A percentile compares a stretch with the other conserved stretches of the same genome.
These are phyloP conservation scores for Lineolata rhizophorae DNA, from an alignment of 495 filamentous ascomycete species.

Conservation along the genomic window DNA sequence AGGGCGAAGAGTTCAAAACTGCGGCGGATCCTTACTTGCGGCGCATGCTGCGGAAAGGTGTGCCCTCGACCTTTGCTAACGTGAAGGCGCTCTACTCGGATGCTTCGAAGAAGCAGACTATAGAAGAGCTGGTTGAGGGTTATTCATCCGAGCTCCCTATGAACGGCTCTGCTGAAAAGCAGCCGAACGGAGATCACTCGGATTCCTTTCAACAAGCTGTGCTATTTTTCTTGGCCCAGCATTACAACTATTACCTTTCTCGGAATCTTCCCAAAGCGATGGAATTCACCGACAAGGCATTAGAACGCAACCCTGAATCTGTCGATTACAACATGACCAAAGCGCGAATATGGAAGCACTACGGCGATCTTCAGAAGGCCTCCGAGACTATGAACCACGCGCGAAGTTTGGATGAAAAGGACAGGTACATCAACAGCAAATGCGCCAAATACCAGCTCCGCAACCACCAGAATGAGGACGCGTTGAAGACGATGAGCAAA, in stretches of 20 bases:
- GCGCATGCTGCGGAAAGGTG: conserved; percentile 82
- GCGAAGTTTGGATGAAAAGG: conserved; percentile 58
- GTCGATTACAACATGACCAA: conserved; percentile 92
- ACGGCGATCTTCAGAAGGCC: conserved; percentile 58
- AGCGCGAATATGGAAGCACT: conserved; percentile 86
- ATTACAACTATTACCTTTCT: conserved; percentile 83
- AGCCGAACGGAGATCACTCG: conserved; percentile 28
- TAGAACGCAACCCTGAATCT: conserved; percentile 51
- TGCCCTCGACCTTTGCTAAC: conserved; percentile 89
- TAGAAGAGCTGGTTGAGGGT: conserved; percentile 57
- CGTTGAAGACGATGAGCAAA: conserved; percentile 70
- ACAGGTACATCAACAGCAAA: conserved; percentile 97
- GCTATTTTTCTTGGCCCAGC: conserved; percentile 84
- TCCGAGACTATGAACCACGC: conserved; percentile 78
- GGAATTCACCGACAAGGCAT: conserved; percentile 62
- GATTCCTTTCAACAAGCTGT: conserved; percentile 49
- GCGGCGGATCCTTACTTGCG: conserved; percentile 64
- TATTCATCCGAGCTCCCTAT: conserved; percentile 33
- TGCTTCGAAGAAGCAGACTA: conserved; percentile 39
- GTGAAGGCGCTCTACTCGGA: conserved; percentile 78
- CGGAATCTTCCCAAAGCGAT: conserved; percentile 64
- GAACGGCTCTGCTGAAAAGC: conserved; percentile 24
- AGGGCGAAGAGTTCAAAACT: conserved; percentile 60
- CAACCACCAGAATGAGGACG: conserved; percentile 73
- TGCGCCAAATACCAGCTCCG: conserved; percentile 91